Percentiles rank a stretch among this genome's conserved stretches.
These are phyloP conservation scores for Anthoceros angustus DNA, from an alignment of 225 moss, liverwort and hornwort genomes.

Conservation along the genomic window DNA sequence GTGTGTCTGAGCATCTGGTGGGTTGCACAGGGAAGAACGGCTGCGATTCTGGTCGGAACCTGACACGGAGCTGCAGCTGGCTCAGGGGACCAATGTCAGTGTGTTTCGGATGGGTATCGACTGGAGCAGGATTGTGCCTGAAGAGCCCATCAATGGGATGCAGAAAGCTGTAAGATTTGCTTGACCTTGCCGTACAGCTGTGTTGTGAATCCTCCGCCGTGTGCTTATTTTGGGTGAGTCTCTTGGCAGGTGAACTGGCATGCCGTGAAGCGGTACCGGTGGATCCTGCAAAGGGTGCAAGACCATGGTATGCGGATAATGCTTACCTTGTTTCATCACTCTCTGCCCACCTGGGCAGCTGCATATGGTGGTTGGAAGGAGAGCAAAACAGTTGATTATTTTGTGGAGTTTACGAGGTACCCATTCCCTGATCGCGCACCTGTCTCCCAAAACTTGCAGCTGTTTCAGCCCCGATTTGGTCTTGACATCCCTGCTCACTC, in stretches of 20 bases:
- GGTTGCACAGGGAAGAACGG: slow-evolving; percentile 55
- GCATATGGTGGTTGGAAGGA: slow-evolving; percentile 80
- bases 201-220: neutral
- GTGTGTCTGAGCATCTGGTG: neutral
- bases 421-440: neutral
- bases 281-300: slow-evolving; percentile 62
- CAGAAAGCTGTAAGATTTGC: slow-evolving; percentile 38
- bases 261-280: slow-evolving; percentile 71
- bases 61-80: slow-evolving; percentile 84
- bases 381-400: slow-evolving; percentile 62
- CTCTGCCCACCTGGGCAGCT: slow-evolving; percentile 83
- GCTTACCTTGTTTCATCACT: slow-evolving; percentile 97
- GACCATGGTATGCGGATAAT: slow-evolving; percentile 80
- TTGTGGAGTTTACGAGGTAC: slow-evolving; percentile 80
- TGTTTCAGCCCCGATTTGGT: neutral
- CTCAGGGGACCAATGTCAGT: slow-evolving; percentile 47
- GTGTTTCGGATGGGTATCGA: slow-evolving; percentile 97
- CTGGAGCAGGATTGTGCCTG: slow-evolving; percentile 90
- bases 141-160: slow-evolving; percentile 65
- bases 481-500: neutral
- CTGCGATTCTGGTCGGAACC: slow-evolving; percentile 91
- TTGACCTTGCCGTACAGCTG: neutral
- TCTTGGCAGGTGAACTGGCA: slow-evolving; percentile 58
- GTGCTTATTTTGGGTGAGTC: neutral
- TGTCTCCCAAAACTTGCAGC: slow-evolving; percentile 4